Base-by-base conservation (phyloP, 2,329 filamentous ascomycete species). In the Graphiopsis chlorocephala region DNA sequence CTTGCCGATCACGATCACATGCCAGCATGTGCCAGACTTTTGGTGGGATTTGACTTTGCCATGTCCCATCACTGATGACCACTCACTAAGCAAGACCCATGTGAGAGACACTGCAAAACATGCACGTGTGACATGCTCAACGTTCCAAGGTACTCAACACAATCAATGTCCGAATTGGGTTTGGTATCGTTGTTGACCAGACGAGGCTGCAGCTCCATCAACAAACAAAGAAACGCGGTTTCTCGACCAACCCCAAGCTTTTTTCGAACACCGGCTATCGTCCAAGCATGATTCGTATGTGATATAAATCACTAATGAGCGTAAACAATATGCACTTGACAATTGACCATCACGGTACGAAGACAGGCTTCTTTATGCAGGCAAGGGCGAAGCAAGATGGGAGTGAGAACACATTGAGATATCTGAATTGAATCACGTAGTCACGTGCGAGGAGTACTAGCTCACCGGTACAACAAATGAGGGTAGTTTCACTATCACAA, bases 1-100 rank as follows among this genome's bases (percentile, higher is more conserved):
- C 7, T 20, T 38, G 58, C 58, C 58, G 58, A 61, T 61, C 58
- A 38, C 50, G 47, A 59, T 59, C 58, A 61, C 45, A 61, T 61
- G 58, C 42, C 58, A 61, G 38, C 38, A 47, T 38, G 29, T 56
- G 53, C 52, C 53, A 31, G n/a, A 38, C 31, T 56, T 56, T 56
- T 17, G 31, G 53, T 14, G 29, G 31, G 29, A 35, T 56, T 56
- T 56, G 29, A 56, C 53, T 56, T 56, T 56, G 10, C 53, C 31
- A 38, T n/a, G 14, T 17, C 23, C 31, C 20, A 56, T 38, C 15
- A n/a, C n/a, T 5, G 17, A n/a, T n/a, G n/a, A n/a, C 15, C 14
- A 15, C 11, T 20, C 17, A 31, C 26, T 2, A 26, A 53, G 14
- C 28, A 31, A 31, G 20, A 11, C 4, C 28, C 12, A 4, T 23